These are phyloP conservation scores for Ceratobasidium sp. DNA, from an alignment of 1,284 basidiomycete genomes.

Conservation along the genomic window DNA sequence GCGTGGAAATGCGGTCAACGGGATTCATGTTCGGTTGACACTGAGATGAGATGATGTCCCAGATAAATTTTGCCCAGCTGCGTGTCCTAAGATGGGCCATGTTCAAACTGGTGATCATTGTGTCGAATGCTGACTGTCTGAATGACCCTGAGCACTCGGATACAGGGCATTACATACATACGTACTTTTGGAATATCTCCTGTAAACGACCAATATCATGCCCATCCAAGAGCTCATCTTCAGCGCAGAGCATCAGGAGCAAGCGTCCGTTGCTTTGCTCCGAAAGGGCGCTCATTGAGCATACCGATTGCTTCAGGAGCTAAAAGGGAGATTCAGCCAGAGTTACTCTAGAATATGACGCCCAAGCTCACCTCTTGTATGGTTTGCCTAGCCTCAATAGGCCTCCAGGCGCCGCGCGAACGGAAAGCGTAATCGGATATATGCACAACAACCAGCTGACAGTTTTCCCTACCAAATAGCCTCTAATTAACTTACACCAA, in stretches of 20 bases:
- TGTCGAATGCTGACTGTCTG: too few relatives aligned
- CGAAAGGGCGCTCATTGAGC: not conserved
- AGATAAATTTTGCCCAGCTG: too few relatives aligned
- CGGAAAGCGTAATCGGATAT: not conserved
- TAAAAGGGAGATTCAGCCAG: not conserved
- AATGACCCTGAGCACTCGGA: too few relatives aligned
- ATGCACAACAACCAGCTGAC: not conserved
- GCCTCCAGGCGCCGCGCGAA: not conserved
- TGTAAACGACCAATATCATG: not conserved
- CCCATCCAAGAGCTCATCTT: not conserved
- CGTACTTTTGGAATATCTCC: not conserved
- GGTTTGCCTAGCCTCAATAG: not conserved
- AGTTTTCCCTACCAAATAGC: not conserved
- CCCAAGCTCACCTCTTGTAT: not conserved
- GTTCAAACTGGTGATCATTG: too few relatives aligned
- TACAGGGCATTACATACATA: not conserved
- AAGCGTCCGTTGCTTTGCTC: not conserved
- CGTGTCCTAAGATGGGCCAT: too few relatives aligned
- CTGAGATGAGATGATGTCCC: too few relatives aligned
- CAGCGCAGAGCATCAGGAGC: not conserved
- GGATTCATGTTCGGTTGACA: not conserved
- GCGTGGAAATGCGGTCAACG: not conserved
- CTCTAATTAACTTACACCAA: too few relatives aligned
- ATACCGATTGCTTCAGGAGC: not conserved
- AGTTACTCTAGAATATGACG: not conserved